Base-by-base conservation (phyloP, 2,329 filamentous ascomycete species). In the Lizonia empirigonia region DNA sequence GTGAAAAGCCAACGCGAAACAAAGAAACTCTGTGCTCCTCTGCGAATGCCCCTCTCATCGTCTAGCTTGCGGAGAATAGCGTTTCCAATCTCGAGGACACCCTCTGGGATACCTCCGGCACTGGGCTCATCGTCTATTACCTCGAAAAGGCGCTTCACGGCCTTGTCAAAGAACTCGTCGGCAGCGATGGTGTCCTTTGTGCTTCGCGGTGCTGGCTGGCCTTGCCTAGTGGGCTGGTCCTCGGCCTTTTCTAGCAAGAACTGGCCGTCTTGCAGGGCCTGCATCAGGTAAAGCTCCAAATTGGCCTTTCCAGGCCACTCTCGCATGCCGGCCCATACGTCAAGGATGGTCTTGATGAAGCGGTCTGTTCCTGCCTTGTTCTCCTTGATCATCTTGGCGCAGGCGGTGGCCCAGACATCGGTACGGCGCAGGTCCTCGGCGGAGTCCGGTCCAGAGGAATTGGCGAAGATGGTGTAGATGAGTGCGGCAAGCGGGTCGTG, bases 211-310 rank as follows among this genome's bases (percentile, higher is more conserved):
- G 87, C 86, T 32, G 89, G 78, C 73, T 91, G 86, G 58, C 87
- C 80, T 53, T 86, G 85, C 27, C 86, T 84, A 56, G 88, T 67
- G 7, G 73, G 82, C 63, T 90, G 88, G 67, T 91, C 88, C 72
- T 92, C 89, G 65, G 90, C 86, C 67, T 89, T 87, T 67, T 96
- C 91, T 62, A 97, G 80, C 50, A 97, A 80, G 69, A 97, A 97
- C 30, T 91, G 88, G 60, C 94, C 94, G 64, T 95, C 89, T 74
- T 96, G 90, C 24, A 99, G 83, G 53, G 95, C 90, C 70, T 94
- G 90, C 89, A 96, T 94, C 10, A 99, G 83, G 72, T 93, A 97
- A 75, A 91, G 89, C 75, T 97, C 92, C 80, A 99, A 86, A 58
- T 91, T 94, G 60, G 87, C 85, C 65, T 88, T 91, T 50, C 91